Conservation (phyloP, 169 alveolate genomes). For the Plasmodium gonderi region DNA sequence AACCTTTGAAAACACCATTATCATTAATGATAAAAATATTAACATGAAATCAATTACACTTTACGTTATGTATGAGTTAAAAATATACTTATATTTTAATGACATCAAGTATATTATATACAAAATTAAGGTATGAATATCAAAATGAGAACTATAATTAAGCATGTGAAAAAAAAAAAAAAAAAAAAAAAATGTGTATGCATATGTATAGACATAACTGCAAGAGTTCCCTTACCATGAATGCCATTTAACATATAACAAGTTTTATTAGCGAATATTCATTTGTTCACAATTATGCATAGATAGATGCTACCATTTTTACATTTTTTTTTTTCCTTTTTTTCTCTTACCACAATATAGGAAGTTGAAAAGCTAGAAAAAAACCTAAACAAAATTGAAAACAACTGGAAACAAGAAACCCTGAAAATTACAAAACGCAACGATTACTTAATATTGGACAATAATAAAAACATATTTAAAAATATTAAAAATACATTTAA, state of each 20-base stretch:
- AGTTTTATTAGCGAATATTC: not conserved
- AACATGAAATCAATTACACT: slow-evolving; percentile 64
- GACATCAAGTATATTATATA: slow-evolving; percentile 66
- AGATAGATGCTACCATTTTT: not conserved
- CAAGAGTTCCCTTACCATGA: not conserved
- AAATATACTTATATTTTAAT: slow-evolving; percentile 52
- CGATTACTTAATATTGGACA: slow-evolving; percentile 53
- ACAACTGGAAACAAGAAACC: slow-evolving; percentile 60
- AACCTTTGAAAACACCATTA: slow-evolving; percentile 27
- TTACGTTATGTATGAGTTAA: slow-evolving; percentile 48
- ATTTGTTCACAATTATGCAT: not conserved
- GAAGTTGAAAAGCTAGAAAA: slow-evolving; percentile 73
- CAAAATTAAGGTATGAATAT: slow-evolving; percentile 52
- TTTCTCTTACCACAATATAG: not conserved
- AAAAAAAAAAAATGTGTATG: not conserved
- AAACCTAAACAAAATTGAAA: slow-evolving; percentile 47
- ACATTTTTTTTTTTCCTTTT: not conserved
- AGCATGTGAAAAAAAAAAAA: not conserved
- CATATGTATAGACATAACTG: not conserved
- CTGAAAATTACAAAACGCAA: slow-evolving; percentile 45
- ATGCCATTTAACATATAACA: not conserved
- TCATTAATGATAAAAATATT: slow-evolving; percentile 53
- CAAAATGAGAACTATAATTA: not conserved
- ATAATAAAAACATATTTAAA: slow-evolving; percentile 43
- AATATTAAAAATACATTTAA: slow-evolving; percentile 61